Evolutionary conservation across 306 rosid genomes (phyloP).

Genomic region (Lablab purpureus): DNA sequence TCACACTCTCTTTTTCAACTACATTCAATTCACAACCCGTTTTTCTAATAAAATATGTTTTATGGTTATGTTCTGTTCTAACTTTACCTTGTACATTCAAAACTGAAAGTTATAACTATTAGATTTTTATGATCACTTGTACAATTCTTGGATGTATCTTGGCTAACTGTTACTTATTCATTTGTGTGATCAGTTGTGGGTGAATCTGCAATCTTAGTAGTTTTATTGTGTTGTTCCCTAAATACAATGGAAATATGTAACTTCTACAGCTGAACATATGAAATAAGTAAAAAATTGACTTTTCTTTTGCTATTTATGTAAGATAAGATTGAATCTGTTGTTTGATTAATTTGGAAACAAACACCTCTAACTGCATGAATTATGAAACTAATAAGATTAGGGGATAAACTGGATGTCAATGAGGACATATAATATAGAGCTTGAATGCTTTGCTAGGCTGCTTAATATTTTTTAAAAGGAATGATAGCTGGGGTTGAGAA

Average conservation of each 20-base stretch:
- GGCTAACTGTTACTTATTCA: not conserved
- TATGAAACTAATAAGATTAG: not conserved
- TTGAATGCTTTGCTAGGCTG: constrained; percentile 20
- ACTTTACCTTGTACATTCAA: constrained; percentile 3
- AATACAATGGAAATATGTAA: constrained; percentile 20
- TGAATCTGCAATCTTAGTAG: constrained; percentile 5
- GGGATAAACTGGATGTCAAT: constrained; percentile 2
- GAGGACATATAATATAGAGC: not conserved
- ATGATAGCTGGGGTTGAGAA: not conserved
- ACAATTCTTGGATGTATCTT: constrained; percentile 13
- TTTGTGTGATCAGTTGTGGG: not conserved
- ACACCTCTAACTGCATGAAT: not conserved
- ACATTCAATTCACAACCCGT: no score
- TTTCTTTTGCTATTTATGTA: constrained; percentile 12
- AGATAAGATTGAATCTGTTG: constrained; percentile 7
- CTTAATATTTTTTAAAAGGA: constrained; percentile 10
- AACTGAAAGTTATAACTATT: not conserved
- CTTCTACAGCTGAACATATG: not conserved
- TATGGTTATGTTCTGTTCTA: constrained; percentile 36
- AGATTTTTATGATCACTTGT: constrained; percentile 9
- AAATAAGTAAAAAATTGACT: not conserved
- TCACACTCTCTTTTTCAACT: no score
- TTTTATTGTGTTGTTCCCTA: constrained; percentile 24
- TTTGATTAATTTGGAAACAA: constrained; percentile 10
- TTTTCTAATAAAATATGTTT: no score